Conservation (phyloP, 2,329 filamentous ascomycete genomes). For the Elsinoe australis region DNA sequence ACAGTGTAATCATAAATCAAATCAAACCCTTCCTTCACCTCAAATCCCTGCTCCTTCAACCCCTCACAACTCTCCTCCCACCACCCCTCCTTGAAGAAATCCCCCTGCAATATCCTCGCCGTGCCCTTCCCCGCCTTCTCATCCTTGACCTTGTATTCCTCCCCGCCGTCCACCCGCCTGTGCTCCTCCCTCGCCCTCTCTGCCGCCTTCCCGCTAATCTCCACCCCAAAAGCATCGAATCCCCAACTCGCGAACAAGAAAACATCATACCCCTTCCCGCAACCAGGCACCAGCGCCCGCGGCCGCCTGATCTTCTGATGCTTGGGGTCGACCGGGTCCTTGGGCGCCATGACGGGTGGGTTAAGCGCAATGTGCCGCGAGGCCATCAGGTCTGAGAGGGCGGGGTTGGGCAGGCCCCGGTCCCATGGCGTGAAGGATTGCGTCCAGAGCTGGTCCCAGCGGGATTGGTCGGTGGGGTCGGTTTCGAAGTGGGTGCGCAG, state of each 20-base stretch:
- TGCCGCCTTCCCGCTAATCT: slow-evolving; percentile 50
- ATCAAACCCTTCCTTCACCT: slow-evolving; percentile 48
- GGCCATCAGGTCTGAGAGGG: slow-evolving; percentile 48
- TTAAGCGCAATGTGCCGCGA: slow-evolving; percentile 22
- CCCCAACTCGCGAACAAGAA: slow-evolving; percentile 65
- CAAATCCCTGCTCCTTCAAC: slow-evolving; percentile 28
- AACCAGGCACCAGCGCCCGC: slow-evolving; percentile 68
- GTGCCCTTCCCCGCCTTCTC: slow-evolving; percentile 42
- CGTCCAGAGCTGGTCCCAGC: slow-evolving; percentile 52
- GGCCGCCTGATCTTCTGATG: slow-evolving; percentile 31
- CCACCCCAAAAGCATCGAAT: slow-evolving; percentile 69
- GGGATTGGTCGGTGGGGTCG: slow-evolving; percentile 34
- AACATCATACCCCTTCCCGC: slow-evolving; percentile 75
- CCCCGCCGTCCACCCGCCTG: slow-evolving; percentile 22
- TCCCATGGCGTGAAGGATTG: slow-evolving; percentile 53
- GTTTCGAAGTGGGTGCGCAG: slow-evolving; percentile 25
- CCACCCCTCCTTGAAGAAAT: slow-evolving; percentile 61
- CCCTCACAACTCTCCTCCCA: slow-evolving; percentile 29
- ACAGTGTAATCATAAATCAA: slow-evolving; percentile 58
- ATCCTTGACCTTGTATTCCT: slow-evolving; percentile 38
- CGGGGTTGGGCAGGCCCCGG: slow-evolving; percentile 50
- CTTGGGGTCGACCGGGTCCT: slow-evolving; percentile 15
- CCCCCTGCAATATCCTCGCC: slow-evolving; percentile 51
- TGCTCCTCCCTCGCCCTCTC: slow-evolving; percentile 43
- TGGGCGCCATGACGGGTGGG: slow-evolving; percentile 18